Evolutionary conservation across 768 basidiomycete genomes (phyloP).

Genomic region (Pholiota microspora): DNA sequence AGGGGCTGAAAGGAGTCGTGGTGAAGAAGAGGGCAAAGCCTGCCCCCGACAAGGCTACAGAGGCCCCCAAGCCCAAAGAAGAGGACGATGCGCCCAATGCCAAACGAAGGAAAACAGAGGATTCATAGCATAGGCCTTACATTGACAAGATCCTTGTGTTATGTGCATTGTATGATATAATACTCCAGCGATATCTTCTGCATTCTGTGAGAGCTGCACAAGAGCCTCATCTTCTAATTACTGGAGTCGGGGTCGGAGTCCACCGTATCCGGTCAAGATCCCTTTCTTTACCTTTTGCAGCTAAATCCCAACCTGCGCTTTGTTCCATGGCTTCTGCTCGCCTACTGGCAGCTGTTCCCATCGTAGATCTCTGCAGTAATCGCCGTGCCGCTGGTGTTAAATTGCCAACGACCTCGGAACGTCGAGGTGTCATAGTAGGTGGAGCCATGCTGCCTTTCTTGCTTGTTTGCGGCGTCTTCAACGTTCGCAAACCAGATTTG

Average conservation of each 20-base stretch:
- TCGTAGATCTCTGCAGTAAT: slow-evolving; percentile 69
- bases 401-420: slow-evolving; percentile 67
- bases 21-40: slow-evolving; percentile 72
- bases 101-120: slow-evolving; percentile 59
- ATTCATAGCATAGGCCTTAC: slow-evolving; percentile 14
- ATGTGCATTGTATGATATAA: not conserved
- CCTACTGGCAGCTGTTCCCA: slow-evolving; percentile 59
- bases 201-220: not conserved
- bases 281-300: slow-evolving; percentile 45
- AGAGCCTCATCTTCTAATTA: slow-evolving; percentile 29
- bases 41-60: slow-evolving; percentile 13
- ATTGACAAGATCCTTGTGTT: not conserved
- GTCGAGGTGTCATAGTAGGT: slow-evolving; percentile 75
- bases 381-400: slow-evolving; percentile 85
- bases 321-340: slow-evolving; percentile 69
- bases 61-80: slow-evolving; percentile 14
- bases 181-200: not conserved
- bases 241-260: slow-evolving; percentile 69
- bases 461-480: slow-evolving; percentile 20
- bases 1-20: slow-evolving; percentile 72
- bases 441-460: slow-evolving; percentile 71
- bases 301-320: slow-evolving; percentile 53
- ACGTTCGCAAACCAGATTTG: slow-evolving; percentile 36
- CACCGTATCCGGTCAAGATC: slow-evolving; percentile 69
- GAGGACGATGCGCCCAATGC: slow-evolving; percentile 35